Conservation (phyloP, 2,329 filamentous ascomycete species). For the Aphanocladium album region DNA sequence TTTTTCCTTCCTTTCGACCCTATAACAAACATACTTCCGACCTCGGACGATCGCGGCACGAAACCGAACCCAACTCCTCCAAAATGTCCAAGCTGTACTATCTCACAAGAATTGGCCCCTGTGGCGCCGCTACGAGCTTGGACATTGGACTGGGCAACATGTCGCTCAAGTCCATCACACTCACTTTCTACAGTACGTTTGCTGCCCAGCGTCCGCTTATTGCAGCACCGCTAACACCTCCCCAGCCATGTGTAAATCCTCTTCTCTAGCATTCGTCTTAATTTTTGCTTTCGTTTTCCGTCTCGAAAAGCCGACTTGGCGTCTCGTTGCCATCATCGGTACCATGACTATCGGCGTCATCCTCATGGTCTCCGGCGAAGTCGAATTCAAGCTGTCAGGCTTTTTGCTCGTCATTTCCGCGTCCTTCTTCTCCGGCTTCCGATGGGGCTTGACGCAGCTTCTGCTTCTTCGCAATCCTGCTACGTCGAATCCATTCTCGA, state of each 20-base stretch:
- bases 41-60: constrained; percentile 45
- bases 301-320: constrained; percentile 81
- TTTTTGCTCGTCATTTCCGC: constrained; percentile 91
- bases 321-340: constrained; percentile 78
- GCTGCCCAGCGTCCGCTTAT: background rate
- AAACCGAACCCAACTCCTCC: constrained; percentile 50
- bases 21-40: constrained; percentile 44
- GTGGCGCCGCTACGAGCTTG: constrained; percentile 85
- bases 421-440: constrained; percentile 92
- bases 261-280: constrained; percentile 88
- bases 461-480: constrained; percentile 89
- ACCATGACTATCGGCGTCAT: constrained; percentile 91
- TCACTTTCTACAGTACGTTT: constrained; percentile 84
- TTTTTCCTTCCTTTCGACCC: constrained; percentile 78
- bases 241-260: constrained; percentile 95
- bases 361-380: constrained; percentile 97
- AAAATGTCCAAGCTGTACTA: constrained; percentile 89
- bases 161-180: constrained; percentile 89
- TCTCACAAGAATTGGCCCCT: constrained; percentile 83
- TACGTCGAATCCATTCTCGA: constrained; percentile 93
- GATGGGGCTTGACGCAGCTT: constrained; percentile 98
- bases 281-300: constrained; percentile 92
- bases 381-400: constrained; percentile 79
- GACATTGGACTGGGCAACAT: constrained; percentile 97
- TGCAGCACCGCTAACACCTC: constrained; percentile 19